Conservation (phyloP, 1,284 basidiomycete species). For the Schizophyllum commune region DNA sequence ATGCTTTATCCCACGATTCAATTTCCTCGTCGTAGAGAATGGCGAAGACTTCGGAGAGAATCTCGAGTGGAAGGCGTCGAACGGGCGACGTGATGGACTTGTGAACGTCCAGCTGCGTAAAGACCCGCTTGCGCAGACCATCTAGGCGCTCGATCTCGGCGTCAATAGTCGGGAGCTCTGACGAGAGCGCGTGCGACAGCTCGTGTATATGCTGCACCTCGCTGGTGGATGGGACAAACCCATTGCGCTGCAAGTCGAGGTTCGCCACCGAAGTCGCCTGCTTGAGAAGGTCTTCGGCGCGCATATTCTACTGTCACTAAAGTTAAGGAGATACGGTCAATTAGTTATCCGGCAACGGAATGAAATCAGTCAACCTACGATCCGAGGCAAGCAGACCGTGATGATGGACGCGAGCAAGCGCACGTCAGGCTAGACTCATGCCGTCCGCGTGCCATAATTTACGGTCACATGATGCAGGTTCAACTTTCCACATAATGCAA, state of each 20-base stretch:
- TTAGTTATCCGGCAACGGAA: not conserved
- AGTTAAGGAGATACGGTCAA: not conserved
- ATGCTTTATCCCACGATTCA: not conserved
- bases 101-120: not conserved
- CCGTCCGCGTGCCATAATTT: too few species aligned
- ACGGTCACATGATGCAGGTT: too few species aligned
- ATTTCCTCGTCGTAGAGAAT: not conserved
- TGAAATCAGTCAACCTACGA: not conserved
- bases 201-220: not conserved
- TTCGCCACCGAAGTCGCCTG: not conserved
- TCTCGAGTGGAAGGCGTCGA: not conserved
- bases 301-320: not conserved
- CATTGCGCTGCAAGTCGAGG: not conserved
- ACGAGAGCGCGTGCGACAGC: not conserved
- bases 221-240: not conserved
- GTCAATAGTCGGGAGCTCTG: not conserved
- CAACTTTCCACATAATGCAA: too few species aligned
- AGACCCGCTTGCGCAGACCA: not conserved
- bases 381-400: not conserved
- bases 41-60: not conserved
- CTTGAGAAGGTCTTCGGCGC: not conserved
- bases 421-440: too few species aligned
- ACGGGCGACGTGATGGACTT: not conserved
- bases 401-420: not conserved
- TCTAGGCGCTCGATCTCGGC: not conserved